Conservation (phyloP, 2,329 filamentous ascomycete species). For the Paraconiothyrium sp. region DNA sequence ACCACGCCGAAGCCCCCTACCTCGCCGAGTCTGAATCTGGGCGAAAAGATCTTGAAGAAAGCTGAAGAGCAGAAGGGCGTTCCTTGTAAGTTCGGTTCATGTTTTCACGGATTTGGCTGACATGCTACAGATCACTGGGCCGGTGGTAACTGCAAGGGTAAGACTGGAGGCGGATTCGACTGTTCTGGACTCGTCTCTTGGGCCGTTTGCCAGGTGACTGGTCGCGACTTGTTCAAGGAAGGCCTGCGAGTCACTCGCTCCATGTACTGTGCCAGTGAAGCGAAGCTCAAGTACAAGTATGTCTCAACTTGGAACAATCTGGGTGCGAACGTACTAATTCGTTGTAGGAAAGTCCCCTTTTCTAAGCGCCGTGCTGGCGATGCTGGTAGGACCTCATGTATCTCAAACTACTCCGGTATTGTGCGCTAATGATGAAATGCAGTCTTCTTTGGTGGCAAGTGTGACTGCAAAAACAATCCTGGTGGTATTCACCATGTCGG, state of each 20-base stretch:
- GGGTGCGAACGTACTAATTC: slow-evolving; percentile 1
- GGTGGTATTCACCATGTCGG: slow-evolving; percentile 34
- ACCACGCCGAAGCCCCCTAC: slow-evolving; percentile 19
- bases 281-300: slow-evolving; percentile 34
- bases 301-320: neutral
- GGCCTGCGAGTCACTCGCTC: slow-evolving; percentile 32
- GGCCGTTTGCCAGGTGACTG: slow-evolving; percentile 35
- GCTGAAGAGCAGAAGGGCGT: slow-evolving; percentile 29
- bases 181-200: slow-evolving; percentile 36
- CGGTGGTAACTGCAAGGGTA: slow-evolving; percentile 33
- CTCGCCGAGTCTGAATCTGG: slow-evolving; percentile 22
- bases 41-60: slow-evolving; percentile 32
- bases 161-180: slow-evolving; percentile 33
- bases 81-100: slow-evolving; percentile 21
- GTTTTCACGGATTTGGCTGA: slow-evolving; percentile 4
- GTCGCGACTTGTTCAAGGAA: slow-evolving; percentile 32
- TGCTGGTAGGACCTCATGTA: slow-evolving; percentile 15
- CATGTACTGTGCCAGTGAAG: slow-evolving; percentile 35
- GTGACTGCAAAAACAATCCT: slow-evolving; percentile 30
- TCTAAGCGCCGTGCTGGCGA: slow-evolving; percentile 31
- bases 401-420: neutral
- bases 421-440: neutral
- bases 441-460: slow-evolving; percentile 27
- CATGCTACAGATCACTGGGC: slow-evolving; percentile 29
- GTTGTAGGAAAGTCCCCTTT: slow-evolving; percentile 31